These are phyloP conservation scores for Boletus rubroflammeus DNA, from an alignment of 768 basidiomycete genomes.

Conservation along the genomic window DNA sequence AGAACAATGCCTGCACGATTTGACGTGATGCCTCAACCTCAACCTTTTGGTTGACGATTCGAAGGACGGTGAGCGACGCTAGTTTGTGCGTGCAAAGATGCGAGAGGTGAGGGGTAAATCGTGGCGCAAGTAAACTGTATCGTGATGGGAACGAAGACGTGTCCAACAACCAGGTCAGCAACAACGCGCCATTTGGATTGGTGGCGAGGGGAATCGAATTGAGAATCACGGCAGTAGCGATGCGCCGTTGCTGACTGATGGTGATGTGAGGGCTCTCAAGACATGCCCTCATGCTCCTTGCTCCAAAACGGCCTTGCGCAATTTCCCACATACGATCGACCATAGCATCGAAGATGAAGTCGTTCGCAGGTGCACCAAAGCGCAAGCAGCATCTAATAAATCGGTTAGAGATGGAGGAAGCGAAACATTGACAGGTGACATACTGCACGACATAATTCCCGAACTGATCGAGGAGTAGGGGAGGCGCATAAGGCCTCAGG, in stretches of 20 bases:
- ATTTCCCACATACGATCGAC: slow-evolving; percentile 98
- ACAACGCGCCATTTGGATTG: slow-evolving; percentile 93
- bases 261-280: slow-evolving; percentile 88
- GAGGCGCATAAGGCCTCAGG: slow-evolving; percentile 86
- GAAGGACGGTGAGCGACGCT: slow-evolving; percentile 89
- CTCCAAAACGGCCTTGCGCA: slow-evolving; percentile 96
- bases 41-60: slow-evolving; percentile 95
- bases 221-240: slow-evolving; percentile 90
- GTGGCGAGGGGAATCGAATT: slow-evolving; percentile 98
- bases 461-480: slow-evolving; percentile 90
- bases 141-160: slow-evolving; percentile 93
- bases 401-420: slow-evolving; percentile 4
- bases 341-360: slow-evolving; percentile 98
- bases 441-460: slow-evolving; percentile 93
- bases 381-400: slow-evolving; percentile 77
- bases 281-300: slow-evolving; percentile 96
- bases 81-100: slow-evolving; percentile 98
- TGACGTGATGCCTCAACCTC: slow-evolving; percentile 85
- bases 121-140: slow-evolving; percentile 89
- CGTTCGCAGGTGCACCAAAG: slow-evolving; percentile 84
- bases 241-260: slow-evolving; percentile 87
- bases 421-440: slow-evolving; percentile 30
- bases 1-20: slow-evolving; percentile 87
- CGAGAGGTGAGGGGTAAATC: slow-evolving; percentile 94
- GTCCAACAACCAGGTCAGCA: slow-evolving; percentile 96